A percentile compares a stretch with the other conserved stretches of the same genome.
These are phyloP conservation scores for Polytrichum commune DNA, from an alignment of 225 moss, liverwort and hornwort genomes.

Conservation along the genomic window DNA sequence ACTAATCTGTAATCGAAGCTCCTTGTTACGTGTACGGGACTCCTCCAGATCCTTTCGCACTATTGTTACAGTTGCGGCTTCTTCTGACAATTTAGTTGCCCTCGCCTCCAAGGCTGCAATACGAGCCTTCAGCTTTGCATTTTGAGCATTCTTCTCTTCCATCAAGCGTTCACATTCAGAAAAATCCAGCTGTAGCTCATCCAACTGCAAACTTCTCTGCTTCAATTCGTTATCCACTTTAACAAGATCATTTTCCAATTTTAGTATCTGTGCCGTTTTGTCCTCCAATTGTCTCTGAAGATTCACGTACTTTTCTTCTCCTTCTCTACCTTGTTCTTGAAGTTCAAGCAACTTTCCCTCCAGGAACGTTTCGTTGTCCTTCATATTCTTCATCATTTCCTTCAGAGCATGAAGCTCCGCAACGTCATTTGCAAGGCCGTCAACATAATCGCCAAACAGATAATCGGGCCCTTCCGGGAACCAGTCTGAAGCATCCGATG, in stretches of 20 bases:
- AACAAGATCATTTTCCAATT: constrained; percentile 31
- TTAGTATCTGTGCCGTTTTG: constrained; percentile 24
- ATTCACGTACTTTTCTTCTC: constrained; percentile 40
- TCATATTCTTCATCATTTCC: constrained; percentile 58
- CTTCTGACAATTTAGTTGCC: constrained; percentile 28
- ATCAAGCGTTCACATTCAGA: constrained; percentile 2
- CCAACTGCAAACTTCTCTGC: constrained; percentile 20
- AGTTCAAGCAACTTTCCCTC: constrained; percentile 69
- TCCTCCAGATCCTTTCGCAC: constrained; percentile 73
- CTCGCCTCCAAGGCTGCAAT: constrained; percentile 50
- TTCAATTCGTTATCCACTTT: constrained; percentile 49
- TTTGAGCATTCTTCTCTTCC: constrained; percentile 29
- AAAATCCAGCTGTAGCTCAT: not conserved
- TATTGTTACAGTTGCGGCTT: constrained; percentile 33
- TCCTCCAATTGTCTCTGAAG: constrained; percentile 65
- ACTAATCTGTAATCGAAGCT: constrained; percentile 71
- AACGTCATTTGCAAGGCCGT: constrained; percentile 66
- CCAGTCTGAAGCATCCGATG: constrained; percentile 38
- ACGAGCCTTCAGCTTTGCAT: constrained; percentile 39
- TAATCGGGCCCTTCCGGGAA: constrained; percentile 56
- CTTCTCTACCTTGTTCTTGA: constrained; percentile 18
- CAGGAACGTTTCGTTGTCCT: constrained; percentile 70
- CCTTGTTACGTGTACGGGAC: constrained; percentile 56
- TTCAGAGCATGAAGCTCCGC: constrained; percentile 76
- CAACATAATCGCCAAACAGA: constrained; percentile 73